Conservation (phyloP, 2,329 filamentous ascomycete genomes). For the Hymenoscyphus infarciens region DNA sequence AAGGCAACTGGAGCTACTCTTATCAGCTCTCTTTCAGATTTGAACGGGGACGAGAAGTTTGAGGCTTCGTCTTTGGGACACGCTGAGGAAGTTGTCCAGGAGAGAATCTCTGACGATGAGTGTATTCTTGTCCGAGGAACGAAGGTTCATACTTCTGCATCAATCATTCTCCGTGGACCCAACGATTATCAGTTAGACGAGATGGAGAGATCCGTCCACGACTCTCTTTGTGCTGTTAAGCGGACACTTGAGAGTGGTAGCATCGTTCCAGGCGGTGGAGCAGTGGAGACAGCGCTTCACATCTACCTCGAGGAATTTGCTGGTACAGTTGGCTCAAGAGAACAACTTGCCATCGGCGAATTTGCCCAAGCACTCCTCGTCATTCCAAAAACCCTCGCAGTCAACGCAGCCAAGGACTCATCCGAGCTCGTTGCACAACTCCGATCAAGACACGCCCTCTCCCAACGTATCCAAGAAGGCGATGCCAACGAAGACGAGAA, state of each 20-base stretch:
- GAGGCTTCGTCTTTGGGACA: constrained; percentile 84
- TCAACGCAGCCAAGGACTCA: constrained; percentile 95
- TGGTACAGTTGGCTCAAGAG: constrained; percentile 91
- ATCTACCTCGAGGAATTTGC: constrained; percentile 99
- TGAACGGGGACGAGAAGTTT: constrained; percentile 97
- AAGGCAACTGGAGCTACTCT: constrained; percentile 93
- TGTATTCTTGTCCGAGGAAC: constrained; percentile 96
- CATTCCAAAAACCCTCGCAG: constrained; percentile 92
- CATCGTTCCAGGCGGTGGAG: constrained; percentile 93
- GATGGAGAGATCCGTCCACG: constrained; percentile 98
- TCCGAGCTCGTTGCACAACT: constrained; percentile 94
- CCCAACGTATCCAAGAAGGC: constrained; percentile 86
- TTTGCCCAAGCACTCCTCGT: constrained; percentile 92
- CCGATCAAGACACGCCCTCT: constrained; percentile 87
- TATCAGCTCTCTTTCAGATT: constrained; percentile 87
- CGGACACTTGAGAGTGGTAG: constrained; percentile 93
- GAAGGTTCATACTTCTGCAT: constrained; percentile 89
- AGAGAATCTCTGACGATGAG: constrained; percentile 97
- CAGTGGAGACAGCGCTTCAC: constrained; percentile 96
- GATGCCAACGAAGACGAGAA: constrained; percentile 84
- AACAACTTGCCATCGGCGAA: constrained; percentile 96
- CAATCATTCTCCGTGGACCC: constrained; percentile 89
- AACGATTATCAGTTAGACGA: constrained; percentile 97
- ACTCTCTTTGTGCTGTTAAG: constrained; percentile 95
- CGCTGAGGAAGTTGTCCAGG: constrained; percentile 95